Evolutionary conservation across 2,329 filamentous ascomycete species (phyloP).

Genomic region (Colletotrichum sp.): DNA sequence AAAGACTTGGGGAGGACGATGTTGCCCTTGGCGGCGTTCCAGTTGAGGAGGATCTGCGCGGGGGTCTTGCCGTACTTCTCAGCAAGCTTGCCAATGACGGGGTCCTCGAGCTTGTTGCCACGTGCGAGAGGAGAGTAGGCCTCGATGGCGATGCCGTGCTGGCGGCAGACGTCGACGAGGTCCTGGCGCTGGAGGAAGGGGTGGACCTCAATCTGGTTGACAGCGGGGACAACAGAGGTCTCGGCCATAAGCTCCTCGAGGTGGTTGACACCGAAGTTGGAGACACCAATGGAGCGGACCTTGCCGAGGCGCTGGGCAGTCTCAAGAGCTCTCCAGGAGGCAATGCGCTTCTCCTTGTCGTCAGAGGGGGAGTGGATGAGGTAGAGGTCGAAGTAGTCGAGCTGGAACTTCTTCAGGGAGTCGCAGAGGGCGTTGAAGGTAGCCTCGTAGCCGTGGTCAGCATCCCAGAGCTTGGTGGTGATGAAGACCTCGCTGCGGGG

Average conservation of each 20-base stretch:
- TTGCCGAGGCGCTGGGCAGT: conserved; percentile 37
- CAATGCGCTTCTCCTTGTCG: conserved; percentile 70
- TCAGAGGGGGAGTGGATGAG: conserved; percentile 67
- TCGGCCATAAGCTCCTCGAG: conserved; percentile 39
- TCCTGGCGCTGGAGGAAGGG: conserved; percentile 59
- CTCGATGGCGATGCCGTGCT: conserved; percentile 66
- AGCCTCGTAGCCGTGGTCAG: conserved; percentile 31
- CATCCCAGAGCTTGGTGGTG: conserved; percentile 43
- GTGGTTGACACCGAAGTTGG: conserved; percentile 37
- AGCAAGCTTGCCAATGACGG: conserved; percentile 56
- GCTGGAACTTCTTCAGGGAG: conserved; percentile 48
- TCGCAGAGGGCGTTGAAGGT: conserved; percentile 42
- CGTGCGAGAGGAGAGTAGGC: conserved; percentile 51
- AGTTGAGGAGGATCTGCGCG: conserved; percentile 64
- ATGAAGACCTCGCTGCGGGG: conserved; percentile 39
- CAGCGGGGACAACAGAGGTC: conserved; percentile 52
- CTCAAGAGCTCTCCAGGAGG: conserved; percentile 29
- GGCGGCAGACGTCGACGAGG: conserved; percentile 62
- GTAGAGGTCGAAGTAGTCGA: conserved; percentile 58
- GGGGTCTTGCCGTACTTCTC: conserved; percentile 59
- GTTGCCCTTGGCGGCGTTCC: conserved; percentile 62
- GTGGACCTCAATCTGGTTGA: conserved; percentile 67
- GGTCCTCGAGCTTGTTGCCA: conserved; percentile 52
- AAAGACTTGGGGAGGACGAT: conserved; percentile 70
- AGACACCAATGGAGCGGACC: conserved; percentile 49